A percentile compares a stretch with the other conserved stretches of the same genome.
Conservation (phyloP, 192 early-diverging fungal genomes). For the Podila clonocystis region DNA sequence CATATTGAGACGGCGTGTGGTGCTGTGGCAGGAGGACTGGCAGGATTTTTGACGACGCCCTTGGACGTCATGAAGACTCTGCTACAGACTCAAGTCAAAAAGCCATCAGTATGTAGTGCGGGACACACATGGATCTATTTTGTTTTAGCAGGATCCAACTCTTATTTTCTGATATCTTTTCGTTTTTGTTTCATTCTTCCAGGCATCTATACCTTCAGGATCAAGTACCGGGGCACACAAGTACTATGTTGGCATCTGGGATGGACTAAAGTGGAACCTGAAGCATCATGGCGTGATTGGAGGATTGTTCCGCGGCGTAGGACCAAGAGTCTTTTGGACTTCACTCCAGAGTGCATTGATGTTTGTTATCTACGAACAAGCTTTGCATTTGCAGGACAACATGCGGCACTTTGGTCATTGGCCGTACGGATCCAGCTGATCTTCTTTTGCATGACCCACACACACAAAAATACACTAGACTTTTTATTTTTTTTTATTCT, state of each 20-base stretch:
- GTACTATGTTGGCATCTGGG: slow-evolving; percentile 64
- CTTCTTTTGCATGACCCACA: neutral
- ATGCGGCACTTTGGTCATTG: slow-evolving; percentile 44
- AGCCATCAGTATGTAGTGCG: slow-evolving; percentile 22
- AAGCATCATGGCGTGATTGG: slow-evolving; percentile 59
- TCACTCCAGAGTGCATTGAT: slow-evolving; percentile 72
- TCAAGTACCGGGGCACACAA: slow-evolving; percentile 22
- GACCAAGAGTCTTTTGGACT: slow-evolving; percentile 79
- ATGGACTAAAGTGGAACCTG: slow-evolving; percentile 66
- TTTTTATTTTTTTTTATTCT: neutral
- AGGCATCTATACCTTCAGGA: slow-evolving; percentile 27
- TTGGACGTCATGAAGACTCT: slow-evolving; percentile 69
- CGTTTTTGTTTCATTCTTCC: neutral
- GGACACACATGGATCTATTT: neutral
- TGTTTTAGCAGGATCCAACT: neutral
- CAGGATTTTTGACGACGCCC: slow-evolving; percentile 67
- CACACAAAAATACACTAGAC: neutral
- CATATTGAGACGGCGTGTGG: slow-evolving; percentile 58
- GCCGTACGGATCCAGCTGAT: slow-evolving; percentile 25
- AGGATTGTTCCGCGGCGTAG: slow-evolving; percentile 79
- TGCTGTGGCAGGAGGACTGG: slow-evolving; percentile 65
- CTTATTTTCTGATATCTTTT: neutral
- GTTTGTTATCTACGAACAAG: slow-evolving; percentile 81
- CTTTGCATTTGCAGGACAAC: slow-evolving; percentile 58
- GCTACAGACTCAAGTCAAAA: slow-evolving; percentile 62